These are phyloP conservation scores for Cyclotella choctawhatcheeana DNA, from an alignment of 108 stramenopile species.

Conservation along the genomic window DNA sequence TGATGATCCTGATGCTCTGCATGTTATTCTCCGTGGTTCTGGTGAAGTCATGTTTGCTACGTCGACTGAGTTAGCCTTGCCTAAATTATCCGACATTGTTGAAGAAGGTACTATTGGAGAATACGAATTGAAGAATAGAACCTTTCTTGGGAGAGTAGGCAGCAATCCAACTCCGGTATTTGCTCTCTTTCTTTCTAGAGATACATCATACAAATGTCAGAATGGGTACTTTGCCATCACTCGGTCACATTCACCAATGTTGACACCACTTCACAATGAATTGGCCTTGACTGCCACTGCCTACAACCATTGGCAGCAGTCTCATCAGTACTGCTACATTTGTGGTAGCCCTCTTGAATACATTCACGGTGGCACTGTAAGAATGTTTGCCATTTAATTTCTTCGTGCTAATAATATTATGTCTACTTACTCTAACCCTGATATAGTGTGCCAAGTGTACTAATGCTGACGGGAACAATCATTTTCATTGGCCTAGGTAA, in stretches of 20 bases:
- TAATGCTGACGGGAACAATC: conserved; percentile 23
- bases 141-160: conserved; percentile 56
- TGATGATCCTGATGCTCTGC: conserved; percentile 52
- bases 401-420: not conserved
- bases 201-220: conserved; percentile 16
- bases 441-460: conserved; percentile 55
- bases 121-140: conserved; percentile 18
- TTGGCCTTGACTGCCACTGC: conserved; percentile 82
- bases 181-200: conserved; percentile 53
- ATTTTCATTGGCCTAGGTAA: conserved; percentile 68
- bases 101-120: conserved; percentile 8
- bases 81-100: conserved; percentile 11
- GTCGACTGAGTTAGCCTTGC: conserved; percentile 40
- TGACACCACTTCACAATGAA: conserved; percentile 65
- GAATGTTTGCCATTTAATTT: not conserved
- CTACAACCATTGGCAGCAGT: conserved; percentile 63
- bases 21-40: conserved; percentile 55
- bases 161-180: conserved; percentile 41
- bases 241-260: conserved; percentile 67
- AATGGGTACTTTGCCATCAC: conserved; percentile 62
- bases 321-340: conserved; percentile 53
- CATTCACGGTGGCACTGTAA: conserved; percentile 65
- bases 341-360: conserved; percentile 60
- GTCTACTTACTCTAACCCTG: not conserved
- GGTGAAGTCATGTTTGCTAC: conserved; percentile 39